phyloP scores from a whole-genome alignment of 2,329 filamentous ascomycete species.

The Byssothecium circinans region DNA sequence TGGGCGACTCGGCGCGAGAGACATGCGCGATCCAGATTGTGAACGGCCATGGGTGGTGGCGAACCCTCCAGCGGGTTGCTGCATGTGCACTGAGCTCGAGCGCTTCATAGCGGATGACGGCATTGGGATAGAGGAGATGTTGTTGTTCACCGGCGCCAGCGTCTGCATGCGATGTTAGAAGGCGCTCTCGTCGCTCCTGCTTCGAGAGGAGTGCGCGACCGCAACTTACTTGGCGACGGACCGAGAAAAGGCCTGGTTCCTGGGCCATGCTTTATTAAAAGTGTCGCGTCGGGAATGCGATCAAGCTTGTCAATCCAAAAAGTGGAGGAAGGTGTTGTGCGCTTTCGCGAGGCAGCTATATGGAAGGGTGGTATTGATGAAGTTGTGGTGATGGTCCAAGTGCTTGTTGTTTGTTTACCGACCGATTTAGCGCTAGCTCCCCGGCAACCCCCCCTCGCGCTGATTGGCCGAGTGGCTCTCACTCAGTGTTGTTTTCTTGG shows the following conservation, averaged over 20 bases:
- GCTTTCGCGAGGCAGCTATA: slow-evolving; percentile 7
- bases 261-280: slow-evolving; percentile 33
- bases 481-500: neutral
- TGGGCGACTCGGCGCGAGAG: slow-evolving; percentile 77
- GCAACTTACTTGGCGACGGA: slow-evolving; percentile 80
- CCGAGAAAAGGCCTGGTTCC: slow-evolving; percentile 74
- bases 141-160: slow-evolving; percentile 78
- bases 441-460: slow-evolving; percentile 18
- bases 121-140: slow-evolving; percentile 80
- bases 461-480: slow-evolving; percentile 14
- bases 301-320: neutral
- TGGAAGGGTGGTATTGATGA: slow-evolving; percentile 12
- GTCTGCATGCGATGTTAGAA: slow-evolving; percentile 61
- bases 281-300: slow-evolving; percentile 9
- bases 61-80: slow-evolving; percentile 55
- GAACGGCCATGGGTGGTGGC: slow-evolving; percentile 76
- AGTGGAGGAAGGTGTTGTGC: neutral
- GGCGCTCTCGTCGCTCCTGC: slow-evolving; percentile 5
- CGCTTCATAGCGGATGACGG: slow-evolving; percentile 94
- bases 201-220: slow-evolving; percentile 17
- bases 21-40: slow-evolving; percentile 79
- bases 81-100: slow-evolving; percentile 73
- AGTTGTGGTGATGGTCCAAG: slow-evolving; percentile 1
- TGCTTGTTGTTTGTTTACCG: slow-evolving; percentile 35
- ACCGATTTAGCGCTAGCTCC: slow-evolving; percentile 18